Evolutionary conservation across 2,329 filamentous ascomycete genomes (phyloP), one percentile per base, ranked within the genome.

Genomic region (Aspergillus sp.): DNA sequence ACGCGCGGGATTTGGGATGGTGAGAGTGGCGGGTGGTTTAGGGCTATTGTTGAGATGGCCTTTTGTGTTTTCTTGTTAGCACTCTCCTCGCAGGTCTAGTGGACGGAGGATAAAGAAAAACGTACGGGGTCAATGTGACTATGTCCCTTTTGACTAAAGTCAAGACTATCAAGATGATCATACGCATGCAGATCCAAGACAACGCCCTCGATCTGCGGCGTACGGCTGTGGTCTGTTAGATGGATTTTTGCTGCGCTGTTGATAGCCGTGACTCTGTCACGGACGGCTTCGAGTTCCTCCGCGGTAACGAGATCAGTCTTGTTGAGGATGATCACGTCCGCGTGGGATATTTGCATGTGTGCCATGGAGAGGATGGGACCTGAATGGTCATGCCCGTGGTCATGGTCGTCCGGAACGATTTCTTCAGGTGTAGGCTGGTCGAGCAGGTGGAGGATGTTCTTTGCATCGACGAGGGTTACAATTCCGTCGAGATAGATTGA

Each of bases 401-500:
- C 69, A 30, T 87, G 79, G 45, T 81, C 83, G 0, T 84, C 67
- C 76, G 67, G 61, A 8, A 66, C 67, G 22, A 59, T 73, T 63
- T 82, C 78, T 50, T 80, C 74, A 0, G 77, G 72, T 0, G 79
- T 71, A 1, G 79, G 79, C 63, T 96, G 91, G 65, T 97, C 91
- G 2, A 99, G 84, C 69, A 88, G 91, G 65, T 85, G 88, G 4
- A 96, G 76, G 23, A 99, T 91, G 71, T 98, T 97, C 79, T 95
- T 96, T 34, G 93, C 94, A 75, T 99, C 95, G 22, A 99, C 92
- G 1, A 99, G 82, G 0, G 95, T 98, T 51, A 98, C 93, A 60
- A 99, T 97, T 2, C 95, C 95, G 73, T 99, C 95, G 0, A 99
- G 86, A 76, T 96, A 99, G 70, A 99, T 97, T 43, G 90, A 93